Evolutionary conservation across 768 basidiomycete species (phyloP), one percentile per base, ranked within the genome.

Genomic region (Boletus tomentosulus): DNA sequence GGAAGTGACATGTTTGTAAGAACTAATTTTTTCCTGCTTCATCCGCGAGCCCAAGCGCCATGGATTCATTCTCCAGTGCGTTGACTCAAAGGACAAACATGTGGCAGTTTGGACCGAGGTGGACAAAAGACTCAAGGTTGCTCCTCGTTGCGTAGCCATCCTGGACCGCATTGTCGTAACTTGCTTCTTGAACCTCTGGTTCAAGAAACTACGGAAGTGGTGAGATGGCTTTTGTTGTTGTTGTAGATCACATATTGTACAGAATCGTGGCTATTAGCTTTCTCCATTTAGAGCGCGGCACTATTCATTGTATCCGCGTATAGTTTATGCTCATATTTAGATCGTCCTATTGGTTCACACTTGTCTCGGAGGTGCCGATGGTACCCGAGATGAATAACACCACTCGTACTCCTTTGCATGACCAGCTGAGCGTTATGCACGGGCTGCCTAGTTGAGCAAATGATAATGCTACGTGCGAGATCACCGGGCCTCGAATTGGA

Each of bases 111-210:
- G 80, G 80, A 69, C 66, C 31, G 73, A 74, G 50, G 67, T 70
- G 22, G 63, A 71, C 30, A 66, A 60, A 46, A 71, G 57, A 47
- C 67, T 83, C 54, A 67, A 62, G n/a, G 77, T 82, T 13, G 61
- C 72, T 33, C 63, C 70, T 30, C 71, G 73, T 12, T 77, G 61
- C 24, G 73, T 73, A 41, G 58, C 54, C 13, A 68, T 78, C 43
- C 64, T 81, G 35, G 81, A 82, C 64, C 75, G 78, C 38, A 55
- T 83, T 22, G 75, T 83, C 13, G 75, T 82, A 38, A 82, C 81
- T 16, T 80, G 77, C 51, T 70, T 81, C 60, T 66, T 82, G 58
- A 77, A 82, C 62, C 56, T 77, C 25, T 83, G 81, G 79, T 73
- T 77, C 61, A 75, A 69, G 61, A 67, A 64, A 25, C 59, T 74